Evolutionary conservation across 1,284 basidiomycete species (phyloP).

Genomic region (Leccinum pallidistipes): DNA sequence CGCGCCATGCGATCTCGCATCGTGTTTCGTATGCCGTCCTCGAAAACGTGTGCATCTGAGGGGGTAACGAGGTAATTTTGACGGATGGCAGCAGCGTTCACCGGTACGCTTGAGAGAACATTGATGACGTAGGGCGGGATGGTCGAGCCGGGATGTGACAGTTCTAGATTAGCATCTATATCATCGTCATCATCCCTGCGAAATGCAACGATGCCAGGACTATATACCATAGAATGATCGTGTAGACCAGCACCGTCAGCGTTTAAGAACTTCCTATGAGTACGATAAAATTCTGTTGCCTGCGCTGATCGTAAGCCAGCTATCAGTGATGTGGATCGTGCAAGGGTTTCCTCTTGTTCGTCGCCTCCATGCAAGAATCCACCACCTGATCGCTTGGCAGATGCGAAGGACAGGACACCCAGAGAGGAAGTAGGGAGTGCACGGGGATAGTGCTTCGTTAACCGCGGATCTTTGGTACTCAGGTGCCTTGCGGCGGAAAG

Average conservation of each 20-base stretch:
- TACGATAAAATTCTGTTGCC: slow-evolving; percentile 44
- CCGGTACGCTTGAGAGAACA: slow-evolving; percentile 46
- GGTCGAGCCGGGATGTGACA: slow-evolving; percentile 18
- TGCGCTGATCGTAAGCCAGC: slow-evolving; percentile 41
- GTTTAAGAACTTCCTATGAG: slow-evolving; percentile 38
- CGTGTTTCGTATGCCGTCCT: slow-evolving; percentile 41
- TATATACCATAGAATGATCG: slow-evolving; percentile 51
- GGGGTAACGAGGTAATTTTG: slow-evolving; percentile 40
- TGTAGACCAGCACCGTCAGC: slow-evolving; percentile 42
- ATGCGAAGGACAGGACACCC: slow-evolving; percentile 49
- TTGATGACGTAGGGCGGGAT: slow-evolving; percentile 46
- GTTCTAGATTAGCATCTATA: slow-evolving; percentile 9
- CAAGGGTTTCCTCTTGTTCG: slow-evolving; percentile 48
- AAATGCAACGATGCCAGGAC: slow-evolving; percentile 48
- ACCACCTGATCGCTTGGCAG: slow-evolving; percentile 47
- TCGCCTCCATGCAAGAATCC: slow-evolving; percentile 48
- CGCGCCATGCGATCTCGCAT: slow-evolving; percentile 40
- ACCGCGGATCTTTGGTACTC: slow-evolving; percentile 14
- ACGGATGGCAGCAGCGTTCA: slow-evolving; percentile 45
- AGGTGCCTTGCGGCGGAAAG: slow-evolving; percentile 36
- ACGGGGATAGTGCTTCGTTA: slow-evolving; percentile 19
- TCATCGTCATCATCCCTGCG: slow-evolving; percentile 42
- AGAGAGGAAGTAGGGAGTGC: slow-evolving; percentile 33
- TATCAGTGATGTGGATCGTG: slow-evolving; percentile 46
- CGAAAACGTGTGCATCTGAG: slow-evolving; percentile 37